Evolutionary conservation across 257 asterid genomes (phyloP).

Genomic region (Henckelia pumila): DNA sequence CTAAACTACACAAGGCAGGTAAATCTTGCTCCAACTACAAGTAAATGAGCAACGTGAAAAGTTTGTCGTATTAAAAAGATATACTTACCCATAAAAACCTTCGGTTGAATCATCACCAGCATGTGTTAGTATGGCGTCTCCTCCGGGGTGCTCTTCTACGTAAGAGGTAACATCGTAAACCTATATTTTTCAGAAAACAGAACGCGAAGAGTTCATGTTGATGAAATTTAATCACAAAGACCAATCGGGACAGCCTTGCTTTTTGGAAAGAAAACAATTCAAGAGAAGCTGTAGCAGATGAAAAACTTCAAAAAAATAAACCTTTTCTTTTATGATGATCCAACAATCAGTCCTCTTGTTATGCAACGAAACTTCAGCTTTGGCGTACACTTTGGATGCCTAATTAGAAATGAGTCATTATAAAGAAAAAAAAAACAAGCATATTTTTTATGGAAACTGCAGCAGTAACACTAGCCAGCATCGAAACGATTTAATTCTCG

Average conservation of each 20-base stretch:
- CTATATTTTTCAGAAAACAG: slow-evolving; percentile 34
- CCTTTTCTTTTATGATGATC: slow-evolving; percentile 95
- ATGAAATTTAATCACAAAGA: slow-evolving; percentile 5
- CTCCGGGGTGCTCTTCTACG: slow-evolving; percentile 98
- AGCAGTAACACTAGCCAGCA: neutral
- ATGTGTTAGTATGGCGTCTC: slow-evolving; percentile 85
- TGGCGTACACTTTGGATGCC: slow-evolving; percentile 60
- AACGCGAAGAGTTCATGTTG: neutral
- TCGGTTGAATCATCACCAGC: slow-evolving; percentile 94
- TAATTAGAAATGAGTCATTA: slow-evolving; percentile 25
- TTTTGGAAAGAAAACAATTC: neutral
- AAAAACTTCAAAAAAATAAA: slow-evolving; percentile 22
- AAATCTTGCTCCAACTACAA: neutral
- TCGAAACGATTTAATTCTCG: neutral
- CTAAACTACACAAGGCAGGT: neutral
- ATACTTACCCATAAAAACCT: slow-evolving; percentile 85
- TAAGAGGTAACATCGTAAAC: slow-evolving; percentile 91
- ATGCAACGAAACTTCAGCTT: slow-evolving; percentile 69
- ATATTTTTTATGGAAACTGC: neutral
- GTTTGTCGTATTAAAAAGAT: neutral
- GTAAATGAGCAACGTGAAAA: neutral
- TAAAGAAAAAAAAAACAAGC: neutral
- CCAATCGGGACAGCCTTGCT: neutral
- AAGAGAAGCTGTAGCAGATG: slow-evolving; percentile 4
- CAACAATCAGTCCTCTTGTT: slow-evolving; percentile 89